Evolutionary conservation across 805 yeast species (phyloP).

Genomic region (Blastobotrys robertii): DNA sequence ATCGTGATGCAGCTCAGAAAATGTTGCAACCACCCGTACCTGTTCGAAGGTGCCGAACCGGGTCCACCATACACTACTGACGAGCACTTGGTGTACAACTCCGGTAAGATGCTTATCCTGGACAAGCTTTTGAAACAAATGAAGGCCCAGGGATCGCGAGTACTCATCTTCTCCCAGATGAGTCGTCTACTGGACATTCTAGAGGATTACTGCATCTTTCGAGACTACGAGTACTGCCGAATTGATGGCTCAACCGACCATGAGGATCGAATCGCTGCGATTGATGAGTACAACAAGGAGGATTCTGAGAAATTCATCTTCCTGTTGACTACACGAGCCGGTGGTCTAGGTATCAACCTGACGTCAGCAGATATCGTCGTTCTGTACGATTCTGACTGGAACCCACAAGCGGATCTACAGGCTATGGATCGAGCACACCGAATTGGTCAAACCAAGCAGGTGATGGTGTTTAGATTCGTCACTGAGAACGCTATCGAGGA

Average conservation of each 20-base stretch:
- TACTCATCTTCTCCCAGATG: constrained; percentile 89
- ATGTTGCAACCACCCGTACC: constrained; percentile 94
- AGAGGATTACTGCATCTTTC: constrained; percentile 81
- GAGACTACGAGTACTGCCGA: constrained; percentile 81
- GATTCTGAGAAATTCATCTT: constrained; percentile 75
- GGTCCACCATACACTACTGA: constrained; percentile 97
- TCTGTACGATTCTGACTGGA: constrained; percentile 91
- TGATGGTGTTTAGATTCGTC: constrained; percentile 79
- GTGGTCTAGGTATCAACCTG: constrained; percentile 89
- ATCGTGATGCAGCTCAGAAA: constrained; percentile 95
- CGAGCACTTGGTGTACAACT: constrained; percentile 77
- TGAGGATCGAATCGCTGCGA: constrained; percentile 85
- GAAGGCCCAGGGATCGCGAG: constrained; percentile 76
- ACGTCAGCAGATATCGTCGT: constrained; percentile 88
- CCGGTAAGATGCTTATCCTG: constrained; percentile 84
- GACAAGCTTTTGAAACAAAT: constrained; percentile 72
- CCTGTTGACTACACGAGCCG: constrained; percentile 87
- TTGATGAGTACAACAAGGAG: constrained; percentile 82
- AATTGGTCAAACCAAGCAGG: constrained; percentile 95
- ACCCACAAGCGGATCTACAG: constrained; percentile 94
- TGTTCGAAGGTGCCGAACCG: constrained; percentile 98
- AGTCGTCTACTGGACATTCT: constrained; percentile 78
- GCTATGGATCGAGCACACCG: constrained; percentile 98
- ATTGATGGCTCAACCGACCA: constrained; percentile 92
- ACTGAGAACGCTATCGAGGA: constrained; percentile 97